Evolutionary conservation across 129 eudicot species (phyloP), one percentile per base, ranked within the genome.

Genomic region (Pittosporum tobira): DNA sequence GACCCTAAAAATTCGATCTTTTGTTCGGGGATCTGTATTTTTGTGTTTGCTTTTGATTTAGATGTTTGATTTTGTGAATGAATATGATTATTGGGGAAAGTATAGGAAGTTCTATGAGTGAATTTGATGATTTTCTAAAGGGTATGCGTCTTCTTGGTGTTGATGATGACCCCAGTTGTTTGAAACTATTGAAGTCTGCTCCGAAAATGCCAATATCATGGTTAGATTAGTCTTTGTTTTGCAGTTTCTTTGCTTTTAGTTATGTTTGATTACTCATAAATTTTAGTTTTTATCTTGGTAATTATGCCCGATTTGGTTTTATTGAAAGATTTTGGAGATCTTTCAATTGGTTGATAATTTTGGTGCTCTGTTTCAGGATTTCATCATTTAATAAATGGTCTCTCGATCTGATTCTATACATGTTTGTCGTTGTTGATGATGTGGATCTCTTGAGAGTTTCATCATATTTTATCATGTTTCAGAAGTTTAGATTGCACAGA

Each of bases 131-230:
- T 42, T 85, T 85, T 65, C 95, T 89, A n/a, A 74, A 78, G 52
- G 95, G 95, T 49, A 73, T 85, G 83, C 71, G 89, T 52, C 89
- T 85, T 81, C 95, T 85, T 85, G 94, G 89, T 48, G 95, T 85
- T 66, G 95, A 85, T 71, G 95, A 85, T 73, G 86, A 85, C 74
- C 81, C 79, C 15, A 81, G 72, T 68, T 85, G 95, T 62, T 76
- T 85, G 70, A 85, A 69, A 81, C 40, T 78, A 30, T 71, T 85
- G 75, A 89, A 79, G 71, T 75, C 70, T 85, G 54, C 79, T 85
- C 16, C 64, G 77, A 57, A 85, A 78, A 78, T 85, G 95, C 79
- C 84, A 81, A 59, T 85, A 85, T 57, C 79, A 81, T 37, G 95
- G 95, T 81, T 59, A 7, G 74, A 25, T 69, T 61, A 49, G 58